phyloP scores from a whole-genome alignment of 2,329 filamentous ascomycete genomes.

The Didymella keratinophila region DNA sequence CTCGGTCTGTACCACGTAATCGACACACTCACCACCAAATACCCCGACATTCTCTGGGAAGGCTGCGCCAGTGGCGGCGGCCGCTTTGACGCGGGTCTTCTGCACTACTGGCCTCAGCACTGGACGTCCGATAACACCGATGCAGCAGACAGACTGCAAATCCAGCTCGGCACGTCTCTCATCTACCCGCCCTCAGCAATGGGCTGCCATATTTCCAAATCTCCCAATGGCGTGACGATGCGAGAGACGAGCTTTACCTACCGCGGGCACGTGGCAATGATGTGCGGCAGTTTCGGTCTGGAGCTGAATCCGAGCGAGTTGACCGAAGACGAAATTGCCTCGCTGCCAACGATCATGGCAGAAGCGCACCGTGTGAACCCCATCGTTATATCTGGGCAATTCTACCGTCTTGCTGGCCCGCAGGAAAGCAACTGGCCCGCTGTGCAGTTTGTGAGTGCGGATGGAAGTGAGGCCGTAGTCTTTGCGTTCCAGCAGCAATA shows the following conservation, averaged over 20 bases:
- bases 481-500: constrained; percentile 68
- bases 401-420: constrained; percentile 67
- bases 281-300: constrained; percentile 72
- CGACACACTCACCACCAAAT: constrained; percentile 64
- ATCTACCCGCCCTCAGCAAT: constrained; percentile 69
- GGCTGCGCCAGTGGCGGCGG: constrained; percentile 71
- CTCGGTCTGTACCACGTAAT: constrained; percentile 70
- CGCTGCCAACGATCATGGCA: constrained; percentile 63
- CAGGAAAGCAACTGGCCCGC: constrained; percentile 69
- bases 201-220: constrained; percentile 70
- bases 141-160: constrained; percentile 66
- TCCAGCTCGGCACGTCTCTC: constrained; percentile 70
- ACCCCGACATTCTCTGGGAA: constrained; percentile 70
- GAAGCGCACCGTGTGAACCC: constrained; percentile 66
- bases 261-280: constrained; percentile 71
- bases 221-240: constrained; percentile 66
- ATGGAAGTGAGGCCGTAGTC: constrained; percentile 60
- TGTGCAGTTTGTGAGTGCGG: constrained; percentile 65
- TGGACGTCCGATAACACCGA: constrained; percentile 74
- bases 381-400: constrained; percentile 64
- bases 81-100: constrained; percentile 67
- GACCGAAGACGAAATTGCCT: constrained; percentile 59
- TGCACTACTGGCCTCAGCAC: constrained; percentile 71
- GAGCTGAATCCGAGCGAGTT: constrained; percentile 67
- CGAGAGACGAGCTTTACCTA: constrained; percentile 66